These are phyloP conservation scores for Ilyonectria robusta DNA, from an alignment of 2,329 filamentous ascomycete genomes.

Conservation along the genomic window DNA sequence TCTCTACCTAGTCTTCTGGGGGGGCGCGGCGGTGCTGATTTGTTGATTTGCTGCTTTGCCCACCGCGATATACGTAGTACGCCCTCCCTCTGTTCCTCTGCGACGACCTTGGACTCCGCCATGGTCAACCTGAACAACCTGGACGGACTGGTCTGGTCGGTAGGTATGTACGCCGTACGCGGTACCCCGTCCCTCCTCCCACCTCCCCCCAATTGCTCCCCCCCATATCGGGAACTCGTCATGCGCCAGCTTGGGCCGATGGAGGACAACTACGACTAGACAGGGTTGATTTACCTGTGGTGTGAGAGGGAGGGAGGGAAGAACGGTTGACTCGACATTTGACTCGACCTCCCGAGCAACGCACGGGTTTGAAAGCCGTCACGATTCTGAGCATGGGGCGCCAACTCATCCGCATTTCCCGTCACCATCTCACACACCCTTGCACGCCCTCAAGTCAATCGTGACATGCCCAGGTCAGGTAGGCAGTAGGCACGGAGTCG, in stretches of 20 bases:
- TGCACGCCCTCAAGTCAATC: conserved; percentile 45
- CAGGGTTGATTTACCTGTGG: conserved; percentile 16
- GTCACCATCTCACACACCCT: conserved; percentile 45
- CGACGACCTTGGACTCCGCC: conserved; percentile 16
- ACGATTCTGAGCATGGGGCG: conserved; percentile 39
- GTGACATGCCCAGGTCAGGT: conserved; percentile 27
- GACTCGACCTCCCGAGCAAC: conserved; percentile 18
- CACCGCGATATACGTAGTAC: conserved; percentile 24
- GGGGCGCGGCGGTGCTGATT: conserved; percentile 2
- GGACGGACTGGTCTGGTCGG: conserved; percentile 1
- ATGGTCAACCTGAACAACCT: conserved; percentile 6
- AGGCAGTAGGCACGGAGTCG: conserved; percentile 26
- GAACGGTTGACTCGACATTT: conserved; percentile 11
- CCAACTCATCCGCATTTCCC: conserved; percentile 50
- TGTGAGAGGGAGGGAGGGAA: conserved; percentile 19
- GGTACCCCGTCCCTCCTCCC: not conserved
- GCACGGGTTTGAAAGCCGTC: conserved; percentile 31
- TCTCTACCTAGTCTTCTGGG: conserved; percentile 12
- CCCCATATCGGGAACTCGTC: conserved; percentile 22
- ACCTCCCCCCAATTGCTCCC: not conserved
- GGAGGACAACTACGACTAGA: conserved; percentile 11
- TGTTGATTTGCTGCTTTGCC: conserved; percentile 14
- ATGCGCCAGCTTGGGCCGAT: conserved; percentile 5
- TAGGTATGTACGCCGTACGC: conserved; percentile 10
- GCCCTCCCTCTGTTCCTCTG: conserved; percentile 13